Base-by-base conservation (phyloP, 441 rosid species). In the Theobroma grandiflorum region DNA sequence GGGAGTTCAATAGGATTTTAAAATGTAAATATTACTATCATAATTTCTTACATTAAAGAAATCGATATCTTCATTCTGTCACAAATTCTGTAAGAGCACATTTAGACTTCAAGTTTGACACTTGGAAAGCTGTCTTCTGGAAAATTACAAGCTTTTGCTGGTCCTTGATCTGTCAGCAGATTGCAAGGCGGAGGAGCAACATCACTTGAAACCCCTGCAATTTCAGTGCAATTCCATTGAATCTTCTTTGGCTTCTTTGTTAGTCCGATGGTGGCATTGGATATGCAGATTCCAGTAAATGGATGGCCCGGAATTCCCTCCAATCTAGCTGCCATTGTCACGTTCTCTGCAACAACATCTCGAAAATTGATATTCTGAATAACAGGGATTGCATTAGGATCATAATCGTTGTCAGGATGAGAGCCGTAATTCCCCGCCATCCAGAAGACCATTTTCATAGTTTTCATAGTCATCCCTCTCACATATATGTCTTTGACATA, bases 371-470 rank as follows among this genome's bases (percentile, higher is more conserved):
- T 92, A 78, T 88, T 88, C 74, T 84, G 79, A 65, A 92, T 85
- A 53, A 78, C 87, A 3, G 95, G 95, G 50, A 89, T 78, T 5
- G 95, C 95, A 0, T 88, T 87, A 0, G 93, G 92, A 84, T 92
- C 89, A 62, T 87, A 90, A 77, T 89, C 84, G 11, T 78, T 86
- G 58, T 90, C 94, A 0, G 96, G 91, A 50, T 92, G 96, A 14
- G 91, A 86, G n/a, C 93, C 93, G 38, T 92, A 92, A 37, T 88
- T 87, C 37, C 95, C 95, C 20, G 92, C 89, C 89, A 92, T 90
- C 95, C 93, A 90, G 35, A 90, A 90, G 2, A 86, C 94, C 83
- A 88, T 89, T 68, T 92, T 92, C 95, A 92, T 92, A 16, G 95
- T 92, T 61, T 83, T 79, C 94, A 92, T 81, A 0, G 82, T 84